Conservation (phyloP, 192 early-diverging fungal species). For the Rhizoclosmatium globosum region DNA sequence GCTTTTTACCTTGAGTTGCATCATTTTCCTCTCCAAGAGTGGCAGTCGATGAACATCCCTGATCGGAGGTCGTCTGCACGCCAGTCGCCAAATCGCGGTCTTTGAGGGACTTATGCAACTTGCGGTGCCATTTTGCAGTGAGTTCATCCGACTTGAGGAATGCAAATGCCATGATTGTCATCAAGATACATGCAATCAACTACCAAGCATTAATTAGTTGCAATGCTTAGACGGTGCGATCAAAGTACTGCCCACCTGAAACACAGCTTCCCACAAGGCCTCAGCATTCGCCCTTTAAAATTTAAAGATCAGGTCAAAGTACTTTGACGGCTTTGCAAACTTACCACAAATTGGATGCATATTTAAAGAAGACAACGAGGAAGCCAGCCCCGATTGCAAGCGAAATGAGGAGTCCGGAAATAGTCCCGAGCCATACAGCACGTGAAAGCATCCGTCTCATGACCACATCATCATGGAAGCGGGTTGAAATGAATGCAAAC, state of each 20-base stretch:
- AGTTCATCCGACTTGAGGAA: conserved; percentile 79
- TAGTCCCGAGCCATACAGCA: conserved; percentile 79
- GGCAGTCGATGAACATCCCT: neutral
- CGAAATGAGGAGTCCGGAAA: conserved; percentile 69
- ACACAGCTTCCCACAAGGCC: conserved; percentile 78
- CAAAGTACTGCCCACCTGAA: conserved; percentile 49
- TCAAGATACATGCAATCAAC: conserved; percentile 79
- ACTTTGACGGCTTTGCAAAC: neutral
- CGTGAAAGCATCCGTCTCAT: neutral
- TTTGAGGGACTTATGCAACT: conserved; percentile 61
- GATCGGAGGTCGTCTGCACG: neutral
- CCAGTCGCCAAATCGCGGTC: conserved; percentile 1
- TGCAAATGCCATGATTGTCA: conserved; percentile 82
- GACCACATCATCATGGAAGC: neutral
- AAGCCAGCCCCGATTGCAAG: conserved; percentile 78
- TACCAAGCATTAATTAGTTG: no score
- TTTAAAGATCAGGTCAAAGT: neutral
- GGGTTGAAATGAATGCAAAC: conserved; percentile 67
- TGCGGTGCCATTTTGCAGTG: conserved; percentile 80
- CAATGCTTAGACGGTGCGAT: no score
- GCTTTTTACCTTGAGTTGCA: no score
- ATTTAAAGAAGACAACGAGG: conserved; percentile 79
- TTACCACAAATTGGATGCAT: conserved; percentile 53
- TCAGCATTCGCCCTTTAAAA: conserved; percentile 48
- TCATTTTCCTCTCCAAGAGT: neutral